A percentile compares a stretch with the other conserved stretches of the same genome.
These are phyloP conservation scores for Leucaena leucocephala DNA, from an alignment of 306 rosid genomes.

Conservation along the genomic window DNA sequence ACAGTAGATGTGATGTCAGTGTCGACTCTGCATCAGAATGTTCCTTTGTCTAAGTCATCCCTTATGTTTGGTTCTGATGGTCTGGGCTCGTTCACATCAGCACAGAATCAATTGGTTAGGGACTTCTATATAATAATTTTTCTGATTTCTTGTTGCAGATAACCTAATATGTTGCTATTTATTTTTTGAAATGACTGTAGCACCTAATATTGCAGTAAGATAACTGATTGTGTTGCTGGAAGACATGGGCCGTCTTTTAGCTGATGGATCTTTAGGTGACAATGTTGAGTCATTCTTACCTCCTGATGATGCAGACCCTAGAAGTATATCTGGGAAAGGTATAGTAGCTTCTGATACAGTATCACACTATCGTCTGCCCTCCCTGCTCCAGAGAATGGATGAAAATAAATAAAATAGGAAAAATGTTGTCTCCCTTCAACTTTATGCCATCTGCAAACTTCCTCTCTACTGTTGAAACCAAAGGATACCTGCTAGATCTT, in stretches of 20 bases:
- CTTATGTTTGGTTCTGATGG: slow-evolving; percentile 57
- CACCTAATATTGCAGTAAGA: slow-evolving; percentile 28
- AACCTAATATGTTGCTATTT: neutral
- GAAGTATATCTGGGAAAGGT: slow-evolving; percentile 54
- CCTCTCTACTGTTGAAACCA: neutral
- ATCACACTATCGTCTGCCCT: neutral
- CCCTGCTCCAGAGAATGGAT: neutral
- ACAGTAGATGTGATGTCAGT: slow-evolving; percentile 51
- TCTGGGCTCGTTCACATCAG: slow-evolving; percentile 55
- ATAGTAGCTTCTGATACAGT: slow-evolving; percentile 3
- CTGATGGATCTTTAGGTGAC: slow-evolving; percentile 63
- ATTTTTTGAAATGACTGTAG: slow-evolving; percentile 12
- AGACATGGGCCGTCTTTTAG: slow-evolving; percentile 57
- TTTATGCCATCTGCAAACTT: neutral
- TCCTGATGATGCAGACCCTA: slow-evolving; percentile 44
- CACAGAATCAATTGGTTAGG: slow-evolving; percentile 66
- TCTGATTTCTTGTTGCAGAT: slow-evolving; percentile 15
- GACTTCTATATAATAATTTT: neutral
- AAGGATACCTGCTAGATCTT: neutral
- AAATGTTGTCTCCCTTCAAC: neutral
- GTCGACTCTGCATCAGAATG: slow-evolving; percentile 57
- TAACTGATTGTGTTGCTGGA: slow-evolving; percentile 52
- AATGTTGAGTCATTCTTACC: slow-evolving; percentile 33
- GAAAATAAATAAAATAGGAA: neutral
- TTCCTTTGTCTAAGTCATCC: slow-evolving; percentile 56